Conservation (phyloP, 768 basidiomycete species). For the Panaeolus cyanescens region DNA sequence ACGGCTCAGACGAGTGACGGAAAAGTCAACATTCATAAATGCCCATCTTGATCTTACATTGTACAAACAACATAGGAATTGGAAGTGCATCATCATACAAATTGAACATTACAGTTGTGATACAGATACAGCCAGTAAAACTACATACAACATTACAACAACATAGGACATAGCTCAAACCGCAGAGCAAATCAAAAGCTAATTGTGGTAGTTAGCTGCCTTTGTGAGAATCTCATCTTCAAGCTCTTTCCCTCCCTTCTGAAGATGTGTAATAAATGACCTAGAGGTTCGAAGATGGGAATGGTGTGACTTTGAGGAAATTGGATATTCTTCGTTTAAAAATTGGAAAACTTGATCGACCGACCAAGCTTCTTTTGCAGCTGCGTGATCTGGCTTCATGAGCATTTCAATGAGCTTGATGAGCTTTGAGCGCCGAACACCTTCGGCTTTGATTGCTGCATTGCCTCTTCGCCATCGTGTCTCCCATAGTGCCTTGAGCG, state of each 20-base stretch:
- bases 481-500: conserved; percentile 10
- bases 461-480: conserved; percentile 25
- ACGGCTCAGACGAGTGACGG: too few relatives aligned
- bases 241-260: too few relatives aligned
- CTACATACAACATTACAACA: too few relatives aligned
- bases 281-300: background rate
- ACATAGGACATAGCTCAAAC: too few relatives aligned
- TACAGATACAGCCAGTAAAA: too few relatives aligned
- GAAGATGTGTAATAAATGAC: background rate
- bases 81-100: too few relatives aligned
- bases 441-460: conserved; percentile 17
- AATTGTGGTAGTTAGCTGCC: background rate
- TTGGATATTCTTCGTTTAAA: conserved; percentile 19
- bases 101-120: too few relatives aligned
- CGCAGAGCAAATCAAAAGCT: too few relatives aligned
- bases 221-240: background rate
- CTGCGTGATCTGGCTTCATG: conserved; percentile 6
- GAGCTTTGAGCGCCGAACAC: conserved; percentile 18
- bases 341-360: conserved; percentile 19
- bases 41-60: too few relatives aligned
- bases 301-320: background rate
- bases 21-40: too few relatives aligned
- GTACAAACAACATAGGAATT: too few relatives aligned
- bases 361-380: too few relatives aligned
- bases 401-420: conserved; percentile 22